These are phyloP conservation scores for Davidsoniella virescens DNA, from an alignment of 2,329 filamentous ascomycete genomes.

Conservation along the genomic window DNA sequence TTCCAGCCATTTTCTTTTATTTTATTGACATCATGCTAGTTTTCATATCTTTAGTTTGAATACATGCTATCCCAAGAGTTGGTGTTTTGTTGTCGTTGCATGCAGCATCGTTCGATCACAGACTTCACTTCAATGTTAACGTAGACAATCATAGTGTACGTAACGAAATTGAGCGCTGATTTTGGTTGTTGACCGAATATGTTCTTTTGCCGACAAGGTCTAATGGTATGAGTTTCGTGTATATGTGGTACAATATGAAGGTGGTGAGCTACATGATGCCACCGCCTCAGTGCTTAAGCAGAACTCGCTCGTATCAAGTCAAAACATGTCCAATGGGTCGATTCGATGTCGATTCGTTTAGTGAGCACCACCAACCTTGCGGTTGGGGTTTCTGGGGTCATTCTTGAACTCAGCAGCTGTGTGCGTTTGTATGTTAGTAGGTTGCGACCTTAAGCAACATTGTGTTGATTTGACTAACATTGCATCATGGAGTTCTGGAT, in stretches of 20 bases:
- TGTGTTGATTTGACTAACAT: slow-evolving; percentile 35
- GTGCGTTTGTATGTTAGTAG: slow-evolving; percentile 9
- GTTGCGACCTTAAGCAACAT: neutral
- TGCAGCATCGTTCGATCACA: too few relatives aligned
- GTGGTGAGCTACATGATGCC: neutral
- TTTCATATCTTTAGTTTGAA: too few relatives aligned
- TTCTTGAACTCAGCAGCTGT: slow-evolving; percentile 91
- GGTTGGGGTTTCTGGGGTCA: slow-evolving; percentile 74
- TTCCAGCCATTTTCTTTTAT: too few relatives aligned
- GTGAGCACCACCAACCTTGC: slow-evolving; percentile 29
- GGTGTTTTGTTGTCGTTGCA: too few relatives aligned
- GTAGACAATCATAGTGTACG: too few relatives aligned
- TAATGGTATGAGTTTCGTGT: slow-evolving; percentile 2
- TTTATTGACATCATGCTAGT: too few relatives aligned
- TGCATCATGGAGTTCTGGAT: slow-evolving; percentile 60
- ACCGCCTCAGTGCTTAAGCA: slow-evolving; percentile 1
- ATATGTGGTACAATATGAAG: slow-evolving; percentile 8
- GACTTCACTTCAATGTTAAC: too few relatives aligned
- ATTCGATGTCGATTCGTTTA: slow-evolving; percentile 19
- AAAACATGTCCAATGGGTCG: neutral
- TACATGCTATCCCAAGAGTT: too few relatives aligned
- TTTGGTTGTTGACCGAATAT: too few relatives aligned
- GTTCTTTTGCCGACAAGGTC: neutral
- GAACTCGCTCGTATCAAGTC: slow-evolving; percentile 4
- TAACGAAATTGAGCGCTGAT: too few relatives aligned